phyloP scores from a whole-genome alignment of 371 early-diverging fungal species.

The Coemansia sp. region DNA sequence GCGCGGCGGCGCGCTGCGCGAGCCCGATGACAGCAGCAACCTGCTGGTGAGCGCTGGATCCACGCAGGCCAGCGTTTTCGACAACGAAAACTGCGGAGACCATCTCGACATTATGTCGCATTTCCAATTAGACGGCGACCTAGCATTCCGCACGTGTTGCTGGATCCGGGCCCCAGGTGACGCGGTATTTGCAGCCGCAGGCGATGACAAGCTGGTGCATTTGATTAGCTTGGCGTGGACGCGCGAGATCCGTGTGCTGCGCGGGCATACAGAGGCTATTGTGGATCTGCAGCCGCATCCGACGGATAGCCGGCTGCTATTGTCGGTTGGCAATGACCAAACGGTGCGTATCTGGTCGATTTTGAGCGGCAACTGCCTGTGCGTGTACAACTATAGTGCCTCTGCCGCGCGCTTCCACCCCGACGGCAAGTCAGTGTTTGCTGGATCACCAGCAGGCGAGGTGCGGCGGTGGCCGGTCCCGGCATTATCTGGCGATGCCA shows the following conservation, averaged over 20 bases:
- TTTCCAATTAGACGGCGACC: conserved; percentile 56
- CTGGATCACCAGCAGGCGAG: conserved; percentile 45
- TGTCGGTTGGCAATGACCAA: conserved; percentile 81
- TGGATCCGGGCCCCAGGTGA: conserved; percentile 71
- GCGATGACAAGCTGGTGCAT: conserved; percentile 63
- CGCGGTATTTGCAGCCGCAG: conserved; percentile 68
- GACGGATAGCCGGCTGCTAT: conserved; percentile 60
- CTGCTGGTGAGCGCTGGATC: conserved; percentile 68
- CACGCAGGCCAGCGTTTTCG: conserved; percentile 74
- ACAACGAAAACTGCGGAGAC: conserved; percentile 90
- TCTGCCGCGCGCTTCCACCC: conserved; percentile 54
- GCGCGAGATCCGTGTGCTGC: conserved; percentile 60
- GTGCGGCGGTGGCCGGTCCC: conserved; percentile 46
- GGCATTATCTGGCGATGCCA: not conserved
- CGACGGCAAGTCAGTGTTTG: conserved; percentile 34
- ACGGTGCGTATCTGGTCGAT: conserved; percentile 88
- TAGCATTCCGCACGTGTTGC: conserved; percentile 57
- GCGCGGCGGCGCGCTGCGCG: conserved; percentile 65
- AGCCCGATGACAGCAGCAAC: conserved; percentile 69
- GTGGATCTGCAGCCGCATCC: conserved; percentile 74
- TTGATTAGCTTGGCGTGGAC: conserved; percentile 73
- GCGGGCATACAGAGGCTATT: conserved; percentile 67
- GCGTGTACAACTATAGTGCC: conserved; percentile 63
- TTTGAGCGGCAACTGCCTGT: conserved; percentile 62
- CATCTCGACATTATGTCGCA: conserved; percentile 91